Evolutionary conservation across 2,329 filamentous ascomycete species (phyloP).

Genomic region (Purpureocillium lavendulum): DNA sequence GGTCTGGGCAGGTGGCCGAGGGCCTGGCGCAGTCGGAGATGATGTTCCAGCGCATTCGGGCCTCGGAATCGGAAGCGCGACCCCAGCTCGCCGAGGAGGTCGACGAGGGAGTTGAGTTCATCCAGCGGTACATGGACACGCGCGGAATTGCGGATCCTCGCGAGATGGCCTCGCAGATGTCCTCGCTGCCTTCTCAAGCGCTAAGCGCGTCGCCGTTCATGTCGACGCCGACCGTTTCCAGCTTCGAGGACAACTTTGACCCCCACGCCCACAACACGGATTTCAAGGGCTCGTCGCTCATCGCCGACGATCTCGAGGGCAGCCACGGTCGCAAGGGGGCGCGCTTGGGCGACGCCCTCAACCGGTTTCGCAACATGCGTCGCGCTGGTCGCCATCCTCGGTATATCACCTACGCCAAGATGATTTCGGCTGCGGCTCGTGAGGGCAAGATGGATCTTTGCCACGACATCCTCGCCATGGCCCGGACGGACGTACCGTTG

Average conservation of each 20-base stretch:
- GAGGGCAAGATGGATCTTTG: constrained; percentile 74
- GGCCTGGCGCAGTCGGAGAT: constrained; percentile 70
- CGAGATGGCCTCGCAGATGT: constrained; percentile 37
- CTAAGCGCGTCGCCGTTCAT: constrained; percentile 38
- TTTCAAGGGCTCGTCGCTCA: constrained; percentile 84
- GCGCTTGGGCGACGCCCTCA: constrained; percentile 71
- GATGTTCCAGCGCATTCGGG: constrained; percentile 80
- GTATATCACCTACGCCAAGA: constrained; percentile 94
- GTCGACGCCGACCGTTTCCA: constrained; percentile 47
- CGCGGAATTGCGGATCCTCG: constrained; percentile 48
- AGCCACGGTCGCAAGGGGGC: constrained; percentile 63
- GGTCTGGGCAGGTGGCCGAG: constrained; percentile 75
- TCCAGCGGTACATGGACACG: constrained; percentile 49
- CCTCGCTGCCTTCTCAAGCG: constrained; percentile 35
- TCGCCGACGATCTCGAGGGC: constrained; percentile 83
- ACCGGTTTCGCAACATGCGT: constrained; percentile 86
- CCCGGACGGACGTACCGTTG: constrained; percentile 79
- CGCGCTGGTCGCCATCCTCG: constrained; percentile 84
- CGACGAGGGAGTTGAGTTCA: constrained; percentile 74
- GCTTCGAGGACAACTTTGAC: constrained; percentile 77
- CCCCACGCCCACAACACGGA: constrained; percentile 87
- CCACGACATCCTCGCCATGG: constrained; percentile 82
- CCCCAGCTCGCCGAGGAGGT: constrained; percentile 66
- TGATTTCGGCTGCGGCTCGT: constrained; percentile 84
- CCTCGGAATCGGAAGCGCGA: constrained; percentile 40